These are phyloP conservation scores for Vitellaria paradoxa DNA, from an alignment of 179 eudicot genomes.

Conservation along the genomic window DNA sequence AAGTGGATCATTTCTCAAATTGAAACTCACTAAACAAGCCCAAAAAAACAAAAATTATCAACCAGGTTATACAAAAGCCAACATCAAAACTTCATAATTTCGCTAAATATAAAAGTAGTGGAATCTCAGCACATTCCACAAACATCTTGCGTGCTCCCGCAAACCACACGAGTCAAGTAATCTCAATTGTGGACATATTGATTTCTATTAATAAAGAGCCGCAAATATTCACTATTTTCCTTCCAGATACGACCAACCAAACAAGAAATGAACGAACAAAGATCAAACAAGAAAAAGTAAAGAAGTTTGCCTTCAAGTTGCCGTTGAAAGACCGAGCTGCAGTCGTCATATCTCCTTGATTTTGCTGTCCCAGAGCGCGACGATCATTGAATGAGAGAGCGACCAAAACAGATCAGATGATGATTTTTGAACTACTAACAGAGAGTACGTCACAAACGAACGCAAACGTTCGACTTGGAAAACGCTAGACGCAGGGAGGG, in stretches of 20 bases:
- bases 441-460: neutral
- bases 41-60: neutral
- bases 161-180: neutral
- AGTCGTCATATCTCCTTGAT: too few relatives aligned
- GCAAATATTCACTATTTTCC: neutral
- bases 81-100: neutral
- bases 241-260: neutral
- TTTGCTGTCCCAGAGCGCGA: neutral
- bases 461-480: neutral
- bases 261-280: too few relatives aligned
- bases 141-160: constrained; percentile 22
- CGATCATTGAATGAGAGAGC: neutral
- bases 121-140: constrained; percentile 23
- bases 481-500: neutral
- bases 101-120: neutral
- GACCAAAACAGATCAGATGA: neutral
- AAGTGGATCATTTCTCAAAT: neutral
- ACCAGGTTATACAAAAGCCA: neutral
- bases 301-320: too few relatives aligned
- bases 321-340: neutral
- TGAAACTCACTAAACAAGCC: neutral
- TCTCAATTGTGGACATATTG: too few relatives aligned
- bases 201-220: neutral
- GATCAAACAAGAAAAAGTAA: neutral
- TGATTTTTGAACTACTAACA: neutral